A percentile compares a stretch with the other conserved stretches of the same genome.
Evolutionary conservation across 805 yeast genomes (phyloP).

Genomic region (Candida coquimbonensis): DNA sequence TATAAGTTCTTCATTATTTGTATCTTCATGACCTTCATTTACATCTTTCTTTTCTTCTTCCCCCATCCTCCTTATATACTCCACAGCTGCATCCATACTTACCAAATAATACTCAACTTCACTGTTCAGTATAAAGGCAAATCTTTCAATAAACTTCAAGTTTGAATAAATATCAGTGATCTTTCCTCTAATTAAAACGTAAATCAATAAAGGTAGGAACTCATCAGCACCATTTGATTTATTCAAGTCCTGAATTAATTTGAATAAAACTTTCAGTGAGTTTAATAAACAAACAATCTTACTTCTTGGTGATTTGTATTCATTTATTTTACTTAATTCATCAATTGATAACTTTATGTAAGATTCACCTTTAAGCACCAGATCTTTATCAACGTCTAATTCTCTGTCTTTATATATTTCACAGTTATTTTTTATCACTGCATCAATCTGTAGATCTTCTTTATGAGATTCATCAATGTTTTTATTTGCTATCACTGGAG

Average conservation of each 20-base stretch:
- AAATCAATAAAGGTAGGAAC: constrained; percentile 83
- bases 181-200: constrained; percentile 65
- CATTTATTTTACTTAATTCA: constrained; percentile 72
- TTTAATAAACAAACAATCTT: constrained; percentile 87
- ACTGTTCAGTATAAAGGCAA: constrained; percentile 69
- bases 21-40: neutral
- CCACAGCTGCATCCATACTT: constrained; percentile 83
- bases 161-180: constrained; percentile 67
- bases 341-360: constrained; percentile 61
- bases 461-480: constrained; percentile 48
- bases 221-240: constrained; percentile 83
- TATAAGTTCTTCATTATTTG: neutral
- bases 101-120: constrained; percentile 90
- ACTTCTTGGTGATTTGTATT: constrained; percentile 90
- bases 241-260: constrained; percentile 61
- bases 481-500: constrained; percentile 51
- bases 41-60: neutral
- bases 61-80: constrained; percentile 57
- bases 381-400: constrained; percentile 60
- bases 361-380: constrained; percentile 40
- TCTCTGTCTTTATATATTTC: constrained; percentile 60
- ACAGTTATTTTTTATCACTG: constrained; percentile 48
- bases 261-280: constrained; percentile 88
- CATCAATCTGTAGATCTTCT: constrained; percentile 60
- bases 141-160: constrained; percentile 77